Conservation (phyloP, 2,329 filamentous ascomycete species). For the Diaporthe eres region DNA sequence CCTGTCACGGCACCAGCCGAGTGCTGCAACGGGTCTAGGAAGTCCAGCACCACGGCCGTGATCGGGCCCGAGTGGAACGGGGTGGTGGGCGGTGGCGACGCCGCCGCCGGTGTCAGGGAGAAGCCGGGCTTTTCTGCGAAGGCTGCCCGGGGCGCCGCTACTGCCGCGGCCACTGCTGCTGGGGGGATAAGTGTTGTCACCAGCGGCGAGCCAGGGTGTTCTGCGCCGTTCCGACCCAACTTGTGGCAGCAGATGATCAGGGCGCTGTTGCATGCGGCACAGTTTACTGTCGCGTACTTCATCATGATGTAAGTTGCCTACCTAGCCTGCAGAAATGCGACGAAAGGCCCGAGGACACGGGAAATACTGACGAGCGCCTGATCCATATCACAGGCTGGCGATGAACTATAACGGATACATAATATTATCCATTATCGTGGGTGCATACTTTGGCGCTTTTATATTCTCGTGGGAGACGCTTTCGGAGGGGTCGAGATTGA, state of each 20-base stretch:
- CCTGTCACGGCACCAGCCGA: slow-evolving; percentile 30
- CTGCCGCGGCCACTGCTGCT: no score
- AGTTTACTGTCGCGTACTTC: slow-evolving; percentile 84
- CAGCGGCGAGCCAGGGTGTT: background rate
- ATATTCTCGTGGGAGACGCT: slow-evolving; percentile 30
- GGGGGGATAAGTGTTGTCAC: slow-evolving; percentile 19
- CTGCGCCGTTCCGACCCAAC: slow-evolving; percentile 65
- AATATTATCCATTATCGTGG: slow-evolving; percentile 85
- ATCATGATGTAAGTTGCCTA: slow-evolving; percentile 72
- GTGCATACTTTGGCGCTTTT: slow-evolving; percentile 80
- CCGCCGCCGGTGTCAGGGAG: background rate
- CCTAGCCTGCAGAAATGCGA: background rate
- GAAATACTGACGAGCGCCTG: background rate
- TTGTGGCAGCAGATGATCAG: slow-evolving; percentile 76
- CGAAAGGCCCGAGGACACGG: background rate
- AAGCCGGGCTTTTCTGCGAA: background rate
- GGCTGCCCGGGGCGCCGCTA: background rate
- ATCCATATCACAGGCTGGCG: slow-evolving; percentile 53
- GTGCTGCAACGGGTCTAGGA: slow-evolving; percentile 16
- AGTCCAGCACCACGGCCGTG: slow-evolving; percentile 15
- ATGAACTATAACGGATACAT: slow-evolving; percentile 80
- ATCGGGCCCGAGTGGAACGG: background rate
- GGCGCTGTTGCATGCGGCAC: slow-evolving; percentile 76
- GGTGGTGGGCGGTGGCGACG: background rate
- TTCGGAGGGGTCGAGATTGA: background rate